These are phyloP conservation scores for Eremothecium gossypii DNA, from an alignment of 1,139 yeast species.

Conservation along the genomic window DNA sequence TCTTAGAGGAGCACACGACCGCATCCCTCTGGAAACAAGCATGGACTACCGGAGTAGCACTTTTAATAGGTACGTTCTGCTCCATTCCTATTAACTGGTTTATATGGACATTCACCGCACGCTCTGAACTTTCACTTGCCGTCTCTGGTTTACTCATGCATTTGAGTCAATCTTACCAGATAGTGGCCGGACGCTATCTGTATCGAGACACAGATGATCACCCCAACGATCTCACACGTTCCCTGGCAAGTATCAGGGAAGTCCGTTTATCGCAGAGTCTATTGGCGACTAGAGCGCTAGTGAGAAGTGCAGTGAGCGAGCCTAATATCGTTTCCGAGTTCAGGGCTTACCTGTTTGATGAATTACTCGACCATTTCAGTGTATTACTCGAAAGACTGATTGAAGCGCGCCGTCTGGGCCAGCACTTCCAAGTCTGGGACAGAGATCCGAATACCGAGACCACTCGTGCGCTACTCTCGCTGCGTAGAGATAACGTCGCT, in stretches of 20 bases:
- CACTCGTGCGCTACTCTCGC: conserved; percentile 34
- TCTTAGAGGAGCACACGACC: conserved; percentile 12
- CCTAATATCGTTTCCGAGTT: conserved; percentile 29
- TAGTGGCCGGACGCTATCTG: conserved; percentile 39
- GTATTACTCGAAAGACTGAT: conserved; percentile 35
- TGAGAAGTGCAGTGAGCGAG: conserved; percentile 34
- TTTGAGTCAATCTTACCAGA: conserved; percentile 39
- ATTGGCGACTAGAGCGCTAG: conserved; percentile 33
- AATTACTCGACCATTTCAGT: conserved; percentile 34
- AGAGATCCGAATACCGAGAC: conserved; percentile 32
- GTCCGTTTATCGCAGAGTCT: conserved; percentile 39
- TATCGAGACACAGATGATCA: conserved; percentile 40
- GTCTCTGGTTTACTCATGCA: conserved; percentile 35
- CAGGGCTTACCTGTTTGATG: conserved; percentile 24
- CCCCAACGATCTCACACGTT: conserved; percentile 37
- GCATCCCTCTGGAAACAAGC: conserved; percentile 31
- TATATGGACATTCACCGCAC: conserved; percentile 42
- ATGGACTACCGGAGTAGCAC: conserved; percentile 35
- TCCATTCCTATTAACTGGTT: conserved; percentile 38
- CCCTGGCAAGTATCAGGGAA: conserved; percentile 39
- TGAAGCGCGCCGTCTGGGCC: conserved; percentile 41
- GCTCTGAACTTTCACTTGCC: conserved; percentile 35
- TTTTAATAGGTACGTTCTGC: conserved; percentile 33
- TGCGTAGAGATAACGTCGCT: conserved; percentile 41
- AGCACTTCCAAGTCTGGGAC: conserved; percentile 39